phyloP scores from a whole-genome alignment of 1,284 basidiomycete species.

The Abortiporus biennis region DNA sequence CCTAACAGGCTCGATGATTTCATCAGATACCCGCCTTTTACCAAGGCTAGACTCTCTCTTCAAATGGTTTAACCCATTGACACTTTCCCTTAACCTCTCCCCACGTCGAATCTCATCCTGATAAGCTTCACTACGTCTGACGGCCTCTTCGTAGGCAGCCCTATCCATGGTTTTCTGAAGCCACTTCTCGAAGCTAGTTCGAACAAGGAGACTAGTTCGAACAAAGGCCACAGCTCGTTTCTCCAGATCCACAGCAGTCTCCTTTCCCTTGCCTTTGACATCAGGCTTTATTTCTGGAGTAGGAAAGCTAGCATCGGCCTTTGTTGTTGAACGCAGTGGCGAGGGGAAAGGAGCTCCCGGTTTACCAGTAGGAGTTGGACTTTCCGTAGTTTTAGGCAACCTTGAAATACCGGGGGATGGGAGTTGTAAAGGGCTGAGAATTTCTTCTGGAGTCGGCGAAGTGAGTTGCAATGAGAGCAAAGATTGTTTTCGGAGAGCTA shows the following conservation, averaged over 20 bases:
- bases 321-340: neutral
- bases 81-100: too few relatives aligned
- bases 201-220: conserved; percentile 20
- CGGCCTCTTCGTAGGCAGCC: conserved; percentile 53
- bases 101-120: conserved; percentile 41
- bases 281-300: conserved; percentile 7
- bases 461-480: conserved; percentile 14
- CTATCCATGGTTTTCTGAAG: conserved; percentile 34
- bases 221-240: conserved; percentile 11
- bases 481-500: conserved; percentile 20
- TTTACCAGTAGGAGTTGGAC: neutral
- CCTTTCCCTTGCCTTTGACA: conserved; percentile 26
- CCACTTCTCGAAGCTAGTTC: conserved; percentile 38
- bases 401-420: conserved; percentile 13
- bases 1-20: conserved; percentile 17
- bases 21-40: conserved; percentile 19
- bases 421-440: conserved; percentile 28
- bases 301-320: conserved; percentile 4
- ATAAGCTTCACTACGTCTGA: conserved; percentile 51
- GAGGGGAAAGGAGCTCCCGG: too few relatives aligned
- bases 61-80: too few relatives aligned
- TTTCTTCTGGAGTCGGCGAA: conserved; percentile 14
- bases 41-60: too few relatives aligned
- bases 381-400: conserved; percentile 4
- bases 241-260: conserved; percentile 15